Conservation (phyloP, 2,329 filamentous ascomycete species). For the Fusarium sp. region DNA sequence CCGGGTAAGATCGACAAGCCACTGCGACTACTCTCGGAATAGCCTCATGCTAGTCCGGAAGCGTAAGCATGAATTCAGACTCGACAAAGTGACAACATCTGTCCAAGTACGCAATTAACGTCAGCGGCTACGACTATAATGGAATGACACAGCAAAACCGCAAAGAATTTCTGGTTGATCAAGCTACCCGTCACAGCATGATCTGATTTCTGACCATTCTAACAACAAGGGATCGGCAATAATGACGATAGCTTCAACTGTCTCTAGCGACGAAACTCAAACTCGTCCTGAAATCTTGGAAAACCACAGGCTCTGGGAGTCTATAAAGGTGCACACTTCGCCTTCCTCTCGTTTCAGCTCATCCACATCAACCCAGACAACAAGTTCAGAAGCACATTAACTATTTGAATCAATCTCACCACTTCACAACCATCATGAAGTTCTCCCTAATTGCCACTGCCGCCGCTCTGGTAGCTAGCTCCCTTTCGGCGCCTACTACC, state of each 20-base stretch:
- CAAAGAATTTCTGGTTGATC: neutral
- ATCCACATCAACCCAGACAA: no score
- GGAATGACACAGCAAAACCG: neutral
- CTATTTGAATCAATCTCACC: neutral
- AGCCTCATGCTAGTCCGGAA: constrained; percentile 22
- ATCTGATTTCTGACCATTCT: neutral
- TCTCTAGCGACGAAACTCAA: neutral
- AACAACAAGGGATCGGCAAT: neutral
- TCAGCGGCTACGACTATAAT: neutral
- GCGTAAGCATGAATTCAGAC: neutral
- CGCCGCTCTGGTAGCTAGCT: neutral
- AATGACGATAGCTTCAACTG: neutral
- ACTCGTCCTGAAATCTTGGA: fast-evolving
- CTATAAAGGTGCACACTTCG: constrained; percentile 4
- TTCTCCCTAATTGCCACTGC: neutral
- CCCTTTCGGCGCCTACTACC: constrained; percentile 6
- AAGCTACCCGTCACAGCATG: neutral
- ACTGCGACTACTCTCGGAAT: neutral
- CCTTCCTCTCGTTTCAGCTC: fast-evolving
- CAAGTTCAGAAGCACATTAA: neutral
- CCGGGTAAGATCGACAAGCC: constrained; percentile 13
- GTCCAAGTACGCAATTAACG: neutral
- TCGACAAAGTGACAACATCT: neutral
- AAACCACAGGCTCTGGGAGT: fast-evolving
- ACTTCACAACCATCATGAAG: neutral